Conservation (phyloP, 1,284 basidiomycete genomes). For the Wallemia mellicola region DNA sequence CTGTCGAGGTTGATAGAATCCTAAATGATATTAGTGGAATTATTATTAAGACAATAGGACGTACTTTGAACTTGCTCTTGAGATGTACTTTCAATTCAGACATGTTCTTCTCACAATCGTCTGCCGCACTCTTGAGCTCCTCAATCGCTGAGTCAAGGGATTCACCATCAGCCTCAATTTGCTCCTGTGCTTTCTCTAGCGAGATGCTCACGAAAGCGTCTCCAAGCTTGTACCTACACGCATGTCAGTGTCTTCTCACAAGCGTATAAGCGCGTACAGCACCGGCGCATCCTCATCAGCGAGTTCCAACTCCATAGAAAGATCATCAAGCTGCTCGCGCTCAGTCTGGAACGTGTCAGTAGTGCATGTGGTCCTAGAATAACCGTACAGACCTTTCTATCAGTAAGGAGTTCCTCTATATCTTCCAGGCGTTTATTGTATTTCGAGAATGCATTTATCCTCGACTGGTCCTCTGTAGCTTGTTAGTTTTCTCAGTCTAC, state of each 20-base stretch:
- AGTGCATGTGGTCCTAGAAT: too few species aligned
- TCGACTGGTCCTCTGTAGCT: conserved; percentile 54
- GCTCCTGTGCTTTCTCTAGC: conserved; percentile 35
- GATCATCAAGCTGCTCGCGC: conserved; percentile 71
- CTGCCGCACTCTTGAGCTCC: conserved; percentile 25
- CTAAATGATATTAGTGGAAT: neutral
- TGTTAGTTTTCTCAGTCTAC: too few species aligned
- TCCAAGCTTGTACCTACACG: conserved; percentile 51
- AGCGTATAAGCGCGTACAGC: too few species aligned
- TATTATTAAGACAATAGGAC: neutral
- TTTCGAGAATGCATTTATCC: conserved; percentile 76
- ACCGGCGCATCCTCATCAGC: conserved; percentile 53
- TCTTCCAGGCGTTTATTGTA: conserved; percentile 46
- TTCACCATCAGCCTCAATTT: conserved; percentile 38
- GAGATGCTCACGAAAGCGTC: conserved; percentile 62
- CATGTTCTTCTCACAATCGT: conserved; percentile 57
- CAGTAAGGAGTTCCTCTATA: conserved; percentile 38
- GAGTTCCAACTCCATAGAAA: conserved; percentile 60
- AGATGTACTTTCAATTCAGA: conserved; percentile 56
- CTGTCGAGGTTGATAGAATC: neutral
- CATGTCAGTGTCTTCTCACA: too few species aligned
- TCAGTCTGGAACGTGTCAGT: too few species aligned
- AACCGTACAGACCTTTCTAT: conserved; percentile 34
- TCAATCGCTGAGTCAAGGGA: conserved; percentile 30
- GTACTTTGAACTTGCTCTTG: neutral